Conservation (phyloP, 495 filamentous ascomycete genomes). For the Xylaria curta region DNA sequence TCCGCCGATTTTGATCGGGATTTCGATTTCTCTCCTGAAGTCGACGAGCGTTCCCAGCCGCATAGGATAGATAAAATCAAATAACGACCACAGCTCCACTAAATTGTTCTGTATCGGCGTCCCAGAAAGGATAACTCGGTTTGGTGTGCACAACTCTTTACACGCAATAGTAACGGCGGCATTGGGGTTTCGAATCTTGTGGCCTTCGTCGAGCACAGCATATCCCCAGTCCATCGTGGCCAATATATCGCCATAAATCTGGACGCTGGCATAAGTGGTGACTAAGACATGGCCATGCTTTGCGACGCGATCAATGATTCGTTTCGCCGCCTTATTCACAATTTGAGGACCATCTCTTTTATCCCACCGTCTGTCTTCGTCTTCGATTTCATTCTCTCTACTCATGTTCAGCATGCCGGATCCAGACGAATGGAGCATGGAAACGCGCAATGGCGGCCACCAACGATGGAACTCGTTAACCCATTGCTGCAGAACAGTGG, state of each 20-base stretch:
- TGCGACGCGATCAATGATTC: conserved; percentile 82
- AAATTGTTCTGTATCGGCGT: conserved; percentile 99
- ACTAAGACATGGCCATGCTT: conserved; percentile 89
- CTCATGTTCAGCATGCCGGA: conserved; percentile 90
- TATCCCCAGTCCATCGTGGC: conserved; percentile 88
- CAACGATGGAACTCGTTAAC: conserved; percentile 97
- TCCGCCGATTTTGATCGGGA: conserved; percentile 87
- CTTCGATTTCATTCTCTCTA: conserved; percentile 73
- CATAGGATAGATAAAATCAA: conserved; percentile 97
- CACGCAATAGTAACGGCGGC: conserved; percentile 89
- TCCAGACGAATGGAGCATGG: conserved; percentile 91
- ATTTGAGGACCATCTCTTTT: conserved; percentile 50
- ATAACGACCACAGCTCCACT: conserved; percentile 94
- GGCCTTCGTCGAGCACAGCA: conserved; percentile 94
- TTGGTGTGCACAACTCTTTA: conserved; percentile 86
- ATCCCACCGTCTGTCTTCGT: conserved; percentile 59
- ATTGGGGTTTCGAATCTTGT: conserved; percentile 97
- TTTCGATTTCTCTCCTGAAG: conserved; percentile 88
- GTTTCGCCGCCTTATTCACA: conserved; percentile 69
- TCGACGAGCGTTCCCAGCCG: conserved; percentile 87
- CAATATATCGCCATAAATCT: conserved; percentile 80
- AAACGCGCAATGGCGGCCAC: conserved; percentile 95
- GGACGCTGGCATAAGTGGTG: conserved; percentile 92
- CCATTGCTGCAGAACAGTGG: conserved; percentile 95
- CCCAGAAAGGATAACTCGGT: conserved; percentile 91